Conservation (phyloP, 2,329 filamentous ascomycete species). For the Boeremia exigua region DNA sequence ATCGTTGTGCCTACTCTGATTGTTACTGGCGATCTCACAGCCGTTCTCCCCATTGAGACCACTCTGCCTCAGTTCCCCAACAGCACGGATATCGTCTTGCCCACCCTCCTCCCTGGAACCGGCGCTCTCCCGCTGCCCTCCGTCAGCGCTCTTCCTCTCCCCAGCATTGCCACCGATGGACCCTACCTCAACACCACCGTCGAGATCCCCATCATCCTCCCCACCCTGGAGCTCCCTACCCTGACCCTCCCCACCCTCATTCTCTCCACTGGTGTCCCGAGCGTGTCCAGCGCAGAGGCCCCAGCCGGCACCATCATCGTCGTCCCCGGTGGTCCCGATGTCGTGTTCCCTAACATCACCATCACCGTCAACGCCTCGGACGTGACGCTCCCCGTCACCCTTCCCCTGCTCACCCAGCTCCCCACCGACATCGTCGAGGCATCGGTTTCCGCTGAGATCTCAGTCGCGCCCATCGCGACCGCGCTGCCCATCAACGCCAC, state of each 20-base stretch:
- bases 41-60: neutral
- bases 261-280: constrained; percentile 2
- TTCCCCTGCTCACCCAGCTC: constrained; percentile 1
- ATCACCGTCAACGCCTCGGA: constrained; percentile 9
- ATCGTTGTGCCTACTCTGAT: too few species aligned
- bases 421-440: neutral
- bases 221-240: neutral
- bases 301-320: constrained; percentile 10
- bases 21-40: neutral
- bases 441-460: neutral
- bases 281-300: neutral
- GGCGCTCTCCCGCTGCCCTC: constrained; percentile 2
- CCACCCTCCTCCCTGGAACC: constrained; percentile 5
- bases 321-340: constrained; percentile 1
- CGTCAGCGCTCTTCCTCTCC: constrained; percentile 4
- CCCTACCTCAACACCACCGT: constrained; percentile 10
- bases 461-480: neutral
- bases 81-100: constrained; percentile 11
- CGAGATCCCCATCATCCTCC: constrained; percentile 5
- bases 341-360: constrained; percentile 11
- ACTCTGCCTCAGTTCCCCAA: constrained; percentile 17
- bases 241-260: neutral
- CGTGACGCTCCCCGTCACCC: constrained; percentile 2
- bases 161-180: neutral
- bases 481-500: neutral